Evolutionary conservation across 2,329 filamentous ascomycete genomes (phyloP).

Genomic region (Curvularia hawaiiensis): DNA sequence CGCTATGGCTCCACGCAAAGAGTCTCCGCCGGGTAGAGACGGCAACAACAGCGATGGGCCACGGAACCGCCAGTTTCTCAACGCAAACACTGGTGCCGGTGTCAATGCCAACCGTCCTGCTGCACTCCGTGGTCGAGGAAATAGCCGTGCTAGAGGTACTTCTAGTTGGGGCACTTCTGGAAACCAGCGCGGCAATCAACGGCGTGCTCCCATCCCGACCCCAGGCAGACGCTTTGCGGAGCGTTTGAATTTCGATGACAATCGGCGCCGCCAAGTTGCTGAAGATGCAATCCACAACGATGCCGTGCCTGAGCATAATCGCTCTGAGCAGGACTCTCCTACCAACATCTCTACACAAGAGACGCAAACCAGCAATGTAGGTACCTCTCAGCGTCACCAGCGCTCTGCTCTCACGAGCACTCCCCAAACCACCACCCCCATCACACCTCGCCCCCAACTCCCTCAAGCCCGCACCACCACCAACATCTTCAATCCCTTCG

Average conservation of each 20-base stretch:
- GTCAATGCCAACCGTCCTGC: not conserved
- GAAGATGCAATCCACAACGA: not conserved
- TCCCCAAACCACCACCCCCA: too few relatives aligned
- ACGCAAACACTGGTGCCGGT: conserved; percentile 12
- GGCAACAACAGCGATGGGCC: too few relatives aligned
- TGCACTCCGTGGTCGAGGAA: not conserved
- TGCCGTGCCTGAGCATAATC: not conserved
- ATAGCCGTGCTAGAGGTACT: not conserved
- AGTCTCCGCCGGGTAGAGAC: not conserved
- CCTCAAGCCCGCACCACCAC: too few relatives aligned
- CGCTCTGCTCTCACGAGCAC: not conserved
- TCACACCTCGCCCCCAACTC: too few relatives aligned
- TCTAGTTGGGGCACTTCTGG: not conserved
- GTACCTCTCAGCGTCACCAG: not conserved
- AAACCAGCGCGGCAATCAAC: not conserved
- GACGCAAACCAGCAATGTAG: not conserved
- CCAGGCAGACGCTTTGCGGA: not conserved
- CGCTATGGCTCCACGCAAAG: conserved; percentile 6
- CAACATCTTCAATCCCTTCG: not conserved
- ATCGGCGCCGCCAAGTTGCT: not conserved
- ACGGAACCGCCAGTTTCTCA: not conserved
- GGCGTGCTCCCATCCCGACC: not conserved
- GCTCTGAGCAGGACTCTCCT: not conserved
- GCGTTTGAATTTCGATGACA: not conserved
- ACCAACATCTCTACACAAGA: not conserved